Evolutionary conservation across 345 rosid species (phyloP), one percentile per base, ranked within the genome.

Genomic region (Geranium brycei): DNA sequence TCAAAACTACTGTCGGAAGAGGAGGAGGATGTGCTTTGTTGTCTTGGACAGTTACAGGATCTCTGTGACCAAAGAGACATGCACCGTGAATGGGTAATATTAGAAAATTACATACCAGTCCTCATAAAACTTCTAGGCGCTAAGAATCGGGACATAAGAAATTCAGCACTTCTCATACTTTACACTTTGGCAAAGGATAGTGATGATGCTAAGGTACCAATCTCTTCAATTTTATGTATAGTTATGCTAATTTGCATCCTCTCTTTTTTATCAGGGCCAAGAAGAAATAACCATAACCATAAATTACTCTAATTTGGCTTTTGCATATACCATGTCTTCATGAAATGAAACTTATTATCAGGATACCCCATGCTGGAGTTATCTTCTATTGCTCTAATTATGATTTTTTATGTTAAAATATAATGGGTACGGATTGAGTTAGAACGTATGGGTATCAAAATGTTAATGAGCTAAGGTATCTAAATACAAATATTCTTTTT

Each of bases 151-250:
- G 80, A 77, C 38, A 61, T 82, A 38, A 74, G 80, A 70, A 76
- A 67, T 66, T 72, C 5, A 62, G 77, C 74, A 55, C 84, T 86
- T 57, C 59, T 58, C 62, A 66, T 86, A 41, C 87, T 86, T 68
- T 71, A 35, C 58, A 73, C 72, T 68, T 75, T 86, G 62, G 78
- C 81, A 19, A 74, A 76, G 65, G 79, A 79, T 53, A 77, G 72
- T 19, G 83, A 80, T 75, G 80, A 83, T 73, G 86, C 86, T 31
- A 86, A 86, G 91, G 91, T 86, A 78, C 65, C 28, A 7, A 13
- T 4, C 16, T 28, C 47, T 28, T 58, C 17, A 17, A 38, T 5
- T 63, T 7, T 66, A 57, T 31, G 18, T 17, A 55, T 40, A 47
- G 28, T 23, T 38, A 30, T 17, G 19, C 1, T 17, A 38, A 47